Conservation (phyloP, 1,284 basidiomycete species). For the Singerocomus inundabilis region DNA sequence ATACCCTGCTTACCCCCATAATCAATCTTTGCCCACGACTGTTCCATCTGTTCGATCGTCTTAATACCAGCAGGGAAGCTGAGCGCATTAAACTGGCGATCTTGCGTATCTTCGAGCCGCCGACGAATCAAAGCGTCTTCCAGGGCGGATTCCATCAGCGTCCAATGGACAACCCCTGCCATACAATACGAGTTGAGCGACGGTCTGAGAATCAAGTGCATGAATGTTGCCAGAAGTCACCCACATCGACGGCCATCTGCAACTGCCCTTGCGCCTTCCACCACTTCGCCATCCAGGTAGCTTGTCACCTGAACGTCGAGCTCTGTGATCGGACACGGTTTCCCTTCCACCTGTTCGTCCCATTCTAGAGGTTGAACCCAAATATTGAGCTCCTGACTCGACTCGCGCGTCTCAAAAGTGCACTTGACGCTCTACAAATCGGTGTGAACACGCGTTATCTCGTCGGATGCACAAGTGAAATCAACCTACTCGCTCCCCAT, state of each 20-base stretch:
- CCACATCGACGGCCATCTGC: conserved; percentile 38
- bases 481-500: conserved; percentile 60
- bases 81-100: conserved; percentile 44
- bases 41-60: conserved; percentile 40
- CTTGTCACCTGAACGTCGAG: conserved; percentile 39
- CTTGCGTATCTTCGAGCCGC: conserved; percentile 33
- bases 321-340: conserved; percentile 40
- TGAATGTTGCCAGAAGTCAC: conserved; percentile 14
- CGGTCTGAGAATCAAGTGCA: background rate
- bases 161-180: conserved; percentile 59
- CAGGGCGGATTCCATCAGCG: conserved; percentile 39
- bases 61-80: conserved; percentile 49
- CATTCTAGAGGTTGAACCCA: conserved; percentile 66
- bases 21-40: conserved; percentile 49
- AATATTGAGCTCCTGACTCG: conserved; percentile 47
- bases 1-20: conserved; percentile 37
- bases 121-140: conserved; percentile 35
- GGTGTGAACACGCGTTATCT: background rate
- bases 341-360: conserved; percentile 35
- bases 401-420: conserved; percentile 55
- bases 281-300: conserved; percentile 33
- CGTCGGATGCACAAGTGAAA: background rate
- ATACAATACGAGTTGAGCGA: background rate
- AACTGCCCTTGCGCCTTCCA: conserved; percentile 38
- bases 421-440: conserved; percentile 51